phyloP scores from a whole-genome alignment of 2,329 filamentous ascomycete species.

The Clonostachys rhizophaga region DNA sequence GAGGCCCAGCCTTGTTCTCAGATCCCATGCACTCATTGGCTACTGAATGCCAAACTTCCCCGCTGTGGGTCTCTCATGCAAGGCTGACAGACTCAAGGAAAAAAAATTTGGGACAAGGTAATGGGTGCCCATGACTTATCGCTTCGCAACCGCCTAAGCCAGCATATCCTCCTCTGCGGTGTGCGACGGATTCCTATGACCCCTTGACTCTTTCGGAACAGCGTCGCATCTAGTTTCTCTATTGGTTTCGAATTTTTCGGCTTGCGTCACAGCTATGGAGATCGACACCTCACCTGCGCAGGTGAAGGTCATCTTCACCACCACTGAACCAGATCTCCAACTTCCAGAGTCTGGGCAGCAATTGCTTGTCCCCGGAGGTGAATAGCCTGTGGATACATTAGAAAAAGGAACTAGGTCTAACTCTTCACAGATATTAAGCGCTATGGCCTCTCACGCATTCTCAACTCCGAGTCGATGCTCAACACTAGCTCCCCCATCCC shows the following conservation, averaged over 20 bases:
- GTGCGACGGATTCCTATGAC: not conserved
- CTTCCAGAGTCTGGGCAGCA: slow-evolving; percentile 58
- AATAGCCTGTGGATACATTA: slow-evolving; percentile 6
- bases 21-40: too few species aligned
- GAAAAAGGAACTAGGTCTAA: slow-evolving; percentile 1
- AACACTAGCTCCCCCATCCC: slow-evolving; percentile 62
- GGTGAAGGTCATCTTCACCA: slow-evolving; percentile 65
- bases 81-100: slow-evolving; percentile 4
- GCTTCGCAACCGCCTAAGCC: too few species aligned
- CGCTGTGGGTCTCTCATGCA: slow-evolving; percentile 2
- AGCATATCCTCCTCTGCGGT: too few species aligned
- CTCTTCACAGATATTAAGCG: slow-evolving; percentile 56
- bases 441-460: slow-evolving; percentile 65
- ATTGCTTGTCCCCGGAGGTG: slow-evolving; percentile 58
- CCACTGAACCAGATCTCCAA: slow-evolving; percentile 55
- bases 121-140: too few species aligned
- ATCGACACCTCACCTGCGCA: slow-evolving; percentile 42
- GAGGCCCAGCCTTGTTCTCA: not conserved
- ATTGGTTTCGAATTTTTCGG: too few species aligned
- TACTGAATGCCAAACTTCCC: not conserved
- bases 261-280: not conserved
- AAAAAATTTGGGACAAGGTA: slow-evolving; percentile 1
- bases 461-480: slow-evolving; percentile 70
- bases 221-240: too few species aligned
- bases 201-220: too few species aligned